Conservation (phyloP, 345 rosid species). For the Hibiscus tridactylites region DNA sequence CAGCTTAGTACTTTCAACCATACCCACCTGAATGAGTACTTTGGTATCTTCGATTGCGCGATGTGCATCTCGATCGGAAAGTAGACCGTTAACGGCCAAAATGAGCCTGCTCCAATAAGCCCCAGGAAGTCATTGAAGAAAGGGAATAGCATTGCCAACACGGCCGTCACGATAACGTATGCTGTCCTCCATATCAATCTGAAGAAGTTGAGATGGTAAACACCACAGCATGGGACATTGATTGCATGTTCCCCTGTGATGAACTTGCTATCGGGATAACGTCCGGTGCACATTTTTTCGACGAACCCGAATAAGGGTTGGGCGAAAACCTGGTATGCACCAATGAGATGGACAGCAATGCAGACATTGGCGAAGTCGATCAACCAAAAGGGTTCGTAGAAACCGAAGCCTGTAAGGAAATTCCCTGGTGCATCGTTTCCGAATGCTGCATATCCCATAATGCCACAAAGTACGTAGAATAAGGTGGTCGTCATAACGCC, state of each 20-base stretch:
- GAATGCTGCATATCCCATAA: conserved; percentile 80
- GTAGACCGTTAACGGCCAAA: conserved; percentile 86
- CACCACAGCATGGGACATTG: conserved; percentile 33
- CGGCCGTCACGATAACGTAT: conserved; percentile 54
- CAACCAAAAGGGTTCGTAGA: conserved; percentile 82
- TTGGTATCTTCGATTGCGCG: conserved; percentile 34
- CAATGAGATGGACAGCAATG: conserved; percentile 69
- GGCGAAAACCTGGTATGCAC: conserved; percentile 89
- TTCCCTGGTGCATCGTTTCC: conserved; percentile 81
- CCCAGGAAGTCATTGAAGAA: conserved; percentile 90
- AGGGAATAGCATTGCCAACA: conserved; percentile 77
- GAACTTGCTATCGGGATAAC: conserved; percentile 61
- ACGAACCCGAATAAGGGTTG: conserved; percentile 66
- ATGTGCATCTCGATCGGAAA: conserved; percentile 89
- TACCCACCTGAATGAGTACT: conserved; percentile 54
- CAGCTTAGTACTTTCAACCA: conserved; percentile 52
- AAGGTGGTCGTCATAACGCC: conserved; percentile 57
- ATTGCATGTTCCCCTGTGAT: conserved; percentile 37
- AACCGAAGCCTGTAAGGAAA: conserved; percentile 89
- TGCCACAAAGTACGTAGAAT: conserved; percentile 72
- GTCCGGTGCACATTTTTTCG: conserved; percentile 33
- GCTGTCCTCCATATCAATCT: conserved; percentile 71
- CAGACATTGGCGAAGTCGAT: conserved; percentile 75
- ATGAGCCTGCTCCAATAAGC: conserved; percentile 62
- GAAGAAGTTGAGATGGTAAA: conserved; percentile 42